These are phyloP conservation scores for Phycomyces nitens DNA, from an alignment of 192 early-diverging fungal species.

Conservation along the genomic window DNA sequence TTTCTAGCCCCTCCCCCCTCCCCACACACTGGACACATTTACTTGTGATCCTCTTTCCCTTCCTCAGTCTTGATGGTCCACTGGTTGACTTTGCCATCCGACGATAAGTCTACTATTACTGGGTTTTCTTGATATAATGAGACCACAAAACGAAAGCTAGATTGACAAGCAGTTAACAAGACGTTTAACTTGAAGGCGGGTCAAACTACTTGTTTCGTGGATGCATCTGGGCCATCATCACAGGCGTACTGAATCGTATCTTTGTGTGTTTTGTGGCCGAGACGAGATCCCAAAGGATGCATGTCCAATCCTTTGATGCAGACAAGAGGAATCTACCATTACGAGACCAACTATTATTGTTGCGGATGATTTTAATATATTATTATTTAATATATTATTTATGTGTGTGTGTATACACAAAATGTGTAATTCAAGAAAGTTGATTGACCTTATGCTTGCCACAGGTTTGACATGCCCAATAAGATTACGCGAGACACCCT, in stretches of 20 bases:
- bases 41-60: constrained; percentile 5
- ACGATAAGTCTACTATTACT: constrained; percentile 43
- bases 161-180: constrained; percentile 1
- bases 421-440: no score
- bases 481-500: constrained; percentile 66
- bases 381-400: no score
- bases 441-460: constrained; percentile 76
- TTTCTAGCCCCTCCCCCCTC: no score
- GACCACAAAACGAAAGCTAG: constrained; percentile 47
- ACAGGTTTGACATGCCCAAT: constrained; percentile 73
- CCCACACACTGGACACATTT: no score
- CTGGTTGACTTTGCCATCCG: constrained; percentile 18
- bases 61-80: constrained; percentile 22
- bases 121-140: constrained; percentile 48
- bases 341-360: constrained; percentile 73
- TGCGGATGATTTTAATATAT: no score
- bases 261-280: constrained; percentile 49
- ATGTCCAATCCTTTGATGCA: constrained; percentile 74
- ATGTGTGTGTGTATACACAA: no score
- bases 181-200: not conserved
- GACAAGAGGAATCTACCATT: constrained; percentile 78
- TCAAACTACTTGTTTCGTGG: constrained; percentile 67
- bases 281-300: constrained; percentile 86
- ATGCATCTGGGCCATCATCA: constrained; percentile 73
- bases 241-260: constrained; percentile 65